phyloP scores from a whole-genome alignment of 2,329 filamentous ascomycete genomes.

The Paraconiothyrium sp. region DNA sequence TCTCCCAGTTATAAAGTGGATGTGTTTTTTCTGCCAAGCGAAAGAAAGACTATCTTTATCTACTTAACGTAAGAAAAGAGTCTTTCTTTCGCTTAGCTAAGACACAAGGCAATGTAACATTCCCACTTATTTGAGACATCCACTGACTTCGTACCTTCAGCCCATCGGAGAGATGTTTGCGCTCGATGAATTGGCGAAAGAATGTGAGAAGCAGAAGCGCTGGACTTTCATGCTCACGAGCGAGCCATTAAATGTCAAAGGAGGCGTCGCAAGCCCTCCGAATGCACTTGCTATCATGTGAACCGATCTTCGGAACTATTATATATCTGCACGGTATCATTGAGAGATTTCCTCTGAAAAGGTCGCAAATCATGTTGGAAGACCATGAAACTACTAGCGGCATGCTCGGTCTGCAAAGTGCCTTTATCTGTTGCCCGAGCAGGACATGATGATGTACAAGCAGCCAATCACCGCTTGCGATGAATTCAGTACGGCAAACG shows the following conservation, averaged over 20 bases:
- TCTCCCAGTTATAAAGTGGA: too few species aligned
- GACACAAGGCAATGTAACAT: too few species aligned
- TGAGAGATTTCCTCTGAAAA: neutral
- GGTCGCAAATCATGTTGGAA: neutral
- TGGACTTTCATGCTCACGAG: constrained; percentile 57
- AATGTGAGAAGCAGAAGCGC: constrained; percentile 46
- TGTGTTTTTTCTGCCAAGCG: too few species aligned
- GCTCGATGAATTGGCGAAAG: constrained; percentile 51
- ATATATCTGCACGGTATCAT: constrained; percentile 2
- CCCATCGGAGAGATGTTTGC: constrained; percentile 59
- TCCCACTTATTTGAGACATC: too few species aligned
- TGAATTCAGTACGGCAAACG: neutral
- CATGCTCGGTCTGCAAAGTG: too few species aligned
- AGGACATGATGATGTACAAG: neutral
- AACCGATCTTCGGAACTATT: neutral
- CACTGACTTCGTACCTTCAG: too few species aligned
- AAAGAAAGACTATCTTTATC: too few species aligned
- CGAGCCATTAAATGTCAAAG: constrained; percentile 54
- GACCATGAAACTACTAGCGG: neutral
- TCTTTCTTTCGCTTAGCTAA: too few species aligned
- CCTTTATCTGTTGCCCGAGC: neutral
- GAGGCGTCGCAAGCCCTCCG: constrained; percentile 46
- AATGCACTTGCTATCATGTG: constrained; percentile 46
- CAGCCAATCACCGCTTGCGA: neutral
- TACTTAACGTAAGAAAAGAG: too few species aligned